A percentile compares a stretch with the other conserved stretches of the same genome.
phyloP scores from a whole-genome alignment of 768 basidiomycete genomes.

The Solioccasus polychromus region DNA sequence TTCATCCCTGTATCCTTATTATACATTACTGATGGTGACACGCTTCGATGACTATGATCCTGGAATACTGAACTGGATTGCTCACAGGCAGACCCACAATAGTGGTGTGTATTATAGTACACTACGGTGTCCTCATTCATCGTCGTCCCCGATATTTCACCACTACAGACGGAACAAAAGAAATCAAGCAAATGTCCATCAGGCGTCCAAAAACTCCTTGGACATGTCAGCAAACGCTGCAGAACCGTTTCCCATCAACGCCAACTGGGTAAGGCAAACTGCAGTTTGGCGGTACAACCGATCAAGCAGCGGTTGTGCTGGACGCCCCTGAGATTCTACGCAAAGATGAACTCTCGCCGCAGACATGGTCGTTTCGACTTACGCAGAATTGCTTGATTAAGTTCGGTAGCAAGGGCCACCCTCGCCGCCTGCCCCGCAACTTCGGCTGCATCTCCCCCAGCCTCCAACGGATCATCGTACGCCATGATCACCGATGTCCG shows the following conservation, averaged over 20 bases:
- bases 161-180: background rate
- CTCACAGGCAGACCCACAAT: constrained; percentile 9
- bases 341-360: constrained; percentile 2
- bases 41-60: no score
- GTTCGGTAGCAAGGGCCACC: constrained; percentile 63
- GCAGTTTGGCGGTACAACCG: constrained; percentile 73
- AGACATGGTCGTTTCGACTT: constrained; percentile 23
- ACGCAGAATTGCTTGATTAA: constrained; percentile 85
- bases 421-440: constrained; percentile 69
- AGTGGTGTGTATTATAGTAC: constrained; percentile 10
- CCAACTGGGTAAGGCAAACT: constrained; percentile 68
- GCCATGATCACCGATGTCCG: constrained; percentile 79
- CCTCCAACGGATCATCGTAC: constrained; percentile 69
- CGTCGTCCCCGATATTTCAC: background rate
- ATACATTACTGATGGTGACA: no score
- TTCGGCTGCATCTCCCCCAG: constrained; percentile 61
- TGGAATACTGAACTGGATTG: constrained; percentile 2
- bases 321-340: constrained; percentile 75
- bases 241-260: constrained; percentile 64
- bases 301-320: constrained; percentile 69
- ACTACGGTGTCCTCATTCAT: constrained; percentile 12
- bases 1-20: constrained; percentile 29
- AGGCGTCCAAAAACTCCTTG: constrained; percentile 64
- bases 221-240: constrained; percentile 82
- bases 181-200: constrained; percentile 2